Conservation (phyloP, 2,329 filamentous ascomycete species). For the Colletotrichum orbiculare region DNA sequence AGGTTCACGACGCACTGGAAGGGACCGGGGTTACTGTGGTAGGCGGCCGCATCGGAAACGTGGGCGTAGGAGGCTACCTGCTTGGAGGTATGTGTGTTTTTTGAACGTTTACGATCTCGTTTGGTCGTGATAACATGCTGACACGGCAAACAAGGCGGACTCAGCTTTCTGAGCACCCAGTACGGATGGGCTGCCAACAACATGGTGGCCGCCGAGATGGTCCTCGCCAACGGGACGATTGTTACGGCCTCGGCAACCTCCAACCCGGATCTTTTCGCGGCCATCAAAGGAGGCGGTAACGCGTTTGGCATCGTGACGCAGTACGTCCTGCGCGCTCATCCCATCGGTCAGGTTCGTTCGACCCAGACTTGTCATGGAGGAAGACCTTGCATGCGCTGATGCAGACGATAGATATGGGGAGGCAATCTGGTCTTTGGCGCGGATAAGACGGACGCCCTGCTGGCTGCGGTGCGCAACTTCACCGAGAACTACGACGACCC, state of each 20-base stretch:
- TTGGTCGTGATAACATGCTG: background rate
- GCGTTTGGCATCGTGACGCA: slow-evolving; percentile 65
- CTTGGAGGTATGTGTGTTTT: slow-evolving; percentile 58
- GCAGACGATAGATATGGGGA: slow-evolving; percentile 50
- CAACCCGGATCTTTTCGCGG: slow-evolving; percentile 62
- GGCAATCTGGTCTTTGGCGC: slow-evolving; percentile 54
- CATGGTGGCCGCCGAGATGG: slow-evolving; percentile 61
- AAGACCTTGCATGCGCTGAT: background rate
- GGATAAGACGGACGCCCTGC: slow-evolving; percentile 48
- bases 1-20: slow-evolving; percentile 52
- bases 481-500: slow-evolving; percentile 66
- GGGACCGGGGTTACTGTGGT: slow-evolving; percentile 55
- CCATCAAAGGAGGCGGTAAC: slow-evolving; percentile 66
- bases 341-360: slow-evolving; percentile 42
- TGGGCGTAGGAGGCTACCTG: slow-evolving; percentile 59
- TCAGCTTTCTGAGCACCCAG: slow-evolving; percentile 62
- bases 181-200: slow-evolving; percentile 63
- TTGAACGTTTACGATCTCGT: background rate
- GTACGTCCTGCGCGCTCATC: slow-evolving; percentile 56
- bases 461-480: slow-evolving; percentile 64
- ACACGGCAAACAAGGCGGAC: slow-evolving; percentile 56
- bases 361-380: too few species aligned
- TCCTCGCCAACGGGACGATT: slow-evolving; percentile 61
- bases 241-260: slow-evolving; percentile 54
- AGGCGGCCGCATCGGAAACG: slow-evolving; percentile 57